Evolutionary conservation across 1,284 basidiomycete species (phyloP).

Genomic region (Afroboletus lepidellus): DNA sequence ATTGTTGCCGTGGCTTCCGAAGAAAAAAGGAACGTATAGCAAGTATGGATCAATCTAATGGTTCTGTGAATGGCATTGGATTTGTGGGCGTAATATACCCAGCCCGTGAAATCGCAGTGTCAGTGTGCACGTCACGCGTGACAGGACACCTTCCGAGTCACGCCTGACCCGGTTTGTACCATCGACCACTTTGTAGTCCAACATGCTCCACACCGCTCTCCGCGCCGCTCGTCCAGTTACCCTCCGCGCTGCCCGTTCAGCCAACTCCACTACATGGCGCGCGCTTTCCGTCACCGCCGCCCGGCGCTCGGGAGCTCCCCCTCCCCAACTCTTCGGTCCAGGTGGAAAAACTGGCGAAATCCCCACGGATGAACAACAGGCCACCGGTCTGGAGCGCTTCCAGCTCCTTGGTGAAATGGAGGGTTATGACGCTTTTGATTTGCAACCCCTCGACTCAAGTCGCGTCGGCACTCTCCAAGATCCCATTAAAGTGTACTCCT

Average conservation of each 20-base stretch:
- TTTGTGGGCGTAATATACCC: too few relatives aligned
- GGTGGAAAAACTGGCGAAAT: slow-evolving; percentile 77
- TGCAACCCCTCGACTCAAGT: slow-evolving; percentile 82
- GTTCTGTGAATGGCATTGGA: too few relatives aligned
- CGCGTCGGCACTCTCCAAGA: slow-evolving; percentile 86
- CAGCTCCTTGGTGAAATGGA: slow-evolving; percentile 88
- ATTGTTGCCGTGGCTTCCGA: too few relatives aligned
- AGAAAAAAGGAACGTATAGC: too few relatives aligned
- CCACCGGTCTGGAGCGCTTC: slow-evolving; percentile 95
- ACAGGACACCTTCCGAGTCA: slow-evolving; percentile 27
- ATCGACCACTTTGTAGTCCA: slow-evolving; percentile 14
- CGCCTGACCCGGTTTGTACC: slow-evolving; percentile 29
- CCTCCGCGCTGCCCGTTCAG: slow-evolving; percentile 35
- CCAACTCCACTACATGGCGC: slow-evolving; percentile 40
- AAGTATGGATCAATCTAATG: too few relatives aligned
- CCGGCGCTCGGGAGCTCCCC: slow-evolving; percentile 53
- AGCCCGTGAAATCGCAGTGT: too few relatives aligned
- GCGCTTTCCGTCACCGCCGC: slow-evolving; percentile 56
- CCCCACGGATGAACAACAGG: slow-evolving; percentile 85
- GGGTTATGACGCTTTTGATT: slow-evolving; percentile 91
- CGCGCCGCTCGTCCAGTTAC: slow-evolving; percentile 39
- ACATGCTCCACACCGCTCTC: slow-evolving; percentile 45
- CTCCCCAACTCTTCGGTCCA: slow-evolving; percentile 71
- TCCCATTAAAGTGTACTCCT: slow-evolving; percentile 86
- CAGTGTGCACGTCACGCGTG: slow-evolving; percentile 29